Base-by-base conservation (phyloP, 345 rosid genomes). In the Cardamine resedifolia region DNA sequence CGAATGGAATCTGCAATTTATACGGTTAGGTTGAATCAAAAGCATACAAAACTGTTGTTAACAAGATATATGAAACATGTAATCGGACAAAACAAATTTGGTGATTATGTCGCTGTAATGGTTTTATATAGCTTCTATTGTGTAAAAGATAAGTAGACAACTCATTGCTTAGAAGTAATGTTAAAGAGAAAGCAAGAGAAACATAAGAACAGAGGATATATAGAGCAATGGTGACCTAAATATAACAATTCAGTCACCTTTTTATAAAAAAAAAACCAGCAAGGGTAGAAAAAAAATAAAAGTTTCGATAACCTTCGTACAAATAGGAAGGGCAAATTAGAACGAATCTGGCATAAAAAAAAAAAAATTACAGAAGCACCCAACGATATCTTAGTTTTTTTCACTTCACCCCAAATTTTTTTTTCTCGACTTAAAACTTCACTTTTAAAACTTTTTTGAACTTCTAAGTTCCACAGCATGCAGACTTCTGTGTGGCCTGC, bases 401-500 rank as follows among this genome's bases (percentile, higher is more conserved):
- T 50, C 21, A 59, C 45, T 33, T 68, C 63, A 69, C 16, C n/a
- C 18, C 68, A 49, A 39, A 39, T 27, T 16, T 68, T 58, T 34
- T n/a, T 16, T 41, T 8, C n/a, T 18, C 28, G 3, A 52, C 70
- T 53, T 59, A 50, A 30, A 21, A 56, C 64, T 63, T 69, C 27
- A 41, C n/a, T 51, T 58, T 16, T 5, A 27, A 23, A 45, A 36
- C 23, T n/a, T 70, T 70, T 4, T 49, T 21, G 10, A 38, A 38
- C 31, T 62, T 58, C 55, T 69, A 78, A 69, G 62, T 68, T 73
- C 80, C 52, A 64, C 70, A 49, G 64, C 80, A 79, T 28, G 77
- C 82, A 41, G 82, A 79, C 55, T 72, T 79, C 70, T 75, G 80
- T 16, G 80, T 77, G 4, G 82, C 80, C 58, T 79, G 77, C 15